phyloP scores from a whole-genome alignment of 495 filamentous ascomycete genomes.

The Ramalina peruviana region DNA sequence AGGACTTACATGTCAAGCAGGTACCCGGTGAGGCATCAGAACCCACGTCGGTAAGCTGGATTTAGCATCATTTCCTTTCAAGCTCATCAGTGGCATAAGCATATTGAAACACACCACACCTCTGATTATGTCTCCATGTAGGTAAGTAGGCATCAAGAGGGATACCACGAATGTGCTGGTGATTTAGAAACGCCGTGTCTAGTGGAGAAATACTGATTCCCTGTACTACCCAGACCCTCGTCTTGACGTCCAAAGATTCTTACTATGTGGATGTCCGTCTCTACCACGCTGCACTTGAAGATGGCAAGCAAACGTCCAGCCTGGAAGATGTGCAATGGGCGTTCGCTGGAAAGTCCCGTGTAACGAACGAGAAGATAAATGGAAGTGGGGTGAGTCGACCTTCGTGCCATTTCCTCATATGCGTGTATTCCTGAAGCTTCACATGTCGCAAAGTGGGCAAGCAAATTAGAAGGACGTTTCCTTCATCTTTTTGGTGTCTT shows the following conservation, averaged over 20 bases:
- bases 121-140: neutral
- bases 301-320: constrained; percentile 1
- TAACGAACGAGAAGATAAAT: neutral
- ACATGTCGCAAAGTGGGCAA: neutral
- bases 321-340: constrained; percentile 27
- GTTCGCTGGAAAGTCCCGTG: constrained; percentile 34
- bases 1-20: neutral
- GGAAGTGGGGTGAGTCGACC: constrained; percentile 3
- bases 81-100: neutral
- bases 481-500: too few relatives aligned
- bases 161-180: neutral
- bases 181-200: neutral
- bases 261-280: constrained; percentile 40
- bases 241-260: constrained; percentile 32
- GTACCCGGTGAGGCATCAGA: constrained; percentile 11
- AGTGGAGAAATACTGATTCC: neutral
- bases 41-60: constrained; percentile 8
- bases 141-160: neutral
- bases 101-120: neutral
- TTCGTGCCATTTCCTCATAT: neutral
- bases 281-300: constrained; percentile 1
- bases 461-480: neutral
- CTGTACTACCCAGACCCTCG: constrained; percentile 1
- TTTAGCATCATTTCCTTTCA: neutral
- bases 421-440: too few relatives aligned